Evolutionary conservation across 345 rosid species (phyloP).

Genomic region (Balakata baccata): DNA sequence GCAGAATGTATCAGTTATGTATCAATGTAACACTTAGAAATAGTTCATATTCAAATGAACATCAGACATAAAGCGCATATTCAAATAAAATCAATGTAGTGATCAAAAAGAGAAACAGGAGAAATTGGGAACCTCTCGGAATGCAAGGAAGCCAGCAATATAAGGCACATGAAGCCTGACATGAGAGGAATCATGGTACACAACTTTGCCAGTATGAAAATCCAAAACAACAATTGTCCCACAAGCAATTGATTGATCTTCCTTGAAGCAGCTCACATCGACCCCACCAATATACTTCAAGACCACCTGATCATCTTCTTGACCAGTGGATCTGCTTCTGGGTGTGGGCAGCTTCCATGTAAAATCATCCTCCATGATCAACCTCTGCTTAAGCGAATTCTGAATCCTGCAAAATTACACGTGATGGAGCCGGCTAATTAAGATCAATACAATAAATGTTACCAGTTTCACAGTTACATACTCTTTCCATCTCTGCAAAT

Average conservation of each 20-base stretch:
- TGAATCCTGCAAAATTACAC: constrained; percentile 46
- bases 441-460: neutral
- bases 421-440: neutral
- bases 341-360: constrained; percentile 46
- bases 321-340: neutral
- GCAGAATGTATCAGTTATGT: no score
- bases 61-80: neutral
- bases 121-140: constrained; percentile 59
- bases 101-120: neutral
- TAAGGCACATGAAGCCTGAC: constrained; percentile 62
- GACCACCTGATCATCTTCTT: constrained; percentile 19
- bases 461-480: neutral
- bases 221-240: constrained; percentile 73
- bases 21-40: neutral
- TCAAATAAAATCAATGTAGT: neutral
- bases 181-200: constrained; percentile 48
- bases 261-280: constrained; percentile 77
- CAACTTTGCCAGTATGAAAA: constrained; percentile 42
- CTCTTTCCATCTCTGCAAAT: constrained; percentile 15
- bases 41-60: neutral
- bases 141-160: constrained; percentile 80
- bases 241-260: constrained; percentile 62
- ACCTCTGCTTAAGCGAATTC: constrained; percentile 49
- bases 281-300: constrained; percentile 87
- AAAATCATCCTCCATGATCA: constrained; percentile 64